Evolutionary conservation across 352 stramenopile genomes (phyloP), one percentile per base, ranked within the genome.

Genomic region (Saprolegnia diclina): DNA sequence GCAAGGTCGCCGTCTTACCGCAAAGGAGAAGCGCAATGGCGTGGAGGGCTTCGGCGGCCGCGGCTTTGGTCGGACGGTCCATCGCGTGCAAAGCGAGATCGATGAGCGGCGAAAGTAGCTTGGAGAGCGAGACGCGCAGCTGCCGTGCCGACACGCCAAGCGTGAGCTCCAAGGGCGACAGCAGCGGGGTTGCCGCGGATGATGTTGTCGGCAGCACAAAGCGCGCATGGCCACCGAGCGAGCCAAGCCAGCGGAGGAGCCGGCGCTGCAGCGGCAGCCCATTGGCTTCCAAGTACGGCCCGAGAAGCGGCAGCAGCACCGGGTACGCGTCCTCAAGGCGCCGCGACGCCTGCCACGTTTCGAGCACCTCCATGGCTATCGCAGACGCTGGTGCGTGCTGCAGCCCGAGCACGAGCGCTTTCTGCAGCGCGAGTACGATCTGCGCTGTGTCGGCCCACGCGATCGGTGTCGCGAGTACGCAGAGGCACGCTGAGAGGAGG

Each of bases 21-120:
- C 82, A 90, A 5, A 94, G 65, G 64, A 85, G 90, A 32, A 80
- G 82, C 13, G 88, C 56, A 35, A 94, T 65, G 5, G 81, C 82
- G 61, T 94, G 86, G 55, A 86, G 91, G 18, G 77, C 72, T 75
- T 94, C 86, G 59, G 78, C 79, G 29, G 81, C 80, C 53, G 72
- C 79, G 24, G 77, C 68, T 73, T 92, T 94, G 44, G 91, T 65
- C 35, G 74, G 64, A 21, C 86, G 75, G 38, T 91, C 76, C 2
- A 83, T 88, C 40, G 77, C 85, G 0, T 78, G 26, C 50, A 72
- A 64, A 54, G 81, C 83, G 22, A 90, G 71, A 32, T 77, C 55
- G 48, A 77, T 81, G 16, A 86, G 67, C 69, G 90, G 80, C 26
- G 62, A 57, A 48, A 91, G 75, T 42, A 93, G 70, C 26, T 63